Evolutionary conservation across 1,139 yeast genomes (phyloP).

Genomic region (Blastobotrys apis): DNA sequence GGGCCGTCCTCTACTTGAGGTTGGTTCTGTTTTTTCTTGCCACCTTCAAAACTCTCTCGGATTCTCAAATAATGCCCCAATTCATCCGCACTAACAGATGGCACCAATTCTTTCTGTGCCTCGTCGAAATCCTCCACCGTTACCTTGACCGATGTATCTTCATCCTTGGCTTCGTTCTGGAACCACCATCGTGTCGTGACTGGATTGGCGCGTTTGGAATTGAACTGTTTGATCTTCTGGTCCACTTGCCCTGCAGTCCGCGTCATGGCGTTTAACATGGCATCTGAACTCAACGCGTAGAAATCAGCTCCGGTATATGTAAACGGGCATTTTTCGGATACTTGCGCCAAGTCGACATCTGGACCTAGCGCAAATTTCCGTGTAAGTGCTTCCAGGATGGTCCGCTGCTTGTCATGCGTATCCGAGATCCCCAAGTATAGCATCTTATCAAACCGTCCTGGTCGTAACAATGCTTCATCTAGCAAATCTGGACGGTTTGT

Average conservation of each 20-base stretch:
- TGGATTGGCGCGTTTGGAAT: slow-evolving; percentile 39
- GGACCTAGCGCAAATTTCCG: slow-evolving; percentile 65
- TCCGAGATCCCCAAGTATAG: slow-evolving; percentile 89
- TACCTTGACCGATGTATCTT: slow-evolving; percentile 68
- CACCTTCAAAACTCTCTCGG: slow-evolving; percentile 67
- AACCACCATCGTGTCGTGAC: slow-evolving; percentile 86
- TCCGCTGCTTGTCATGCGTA: slow-evolving; percentile 81
- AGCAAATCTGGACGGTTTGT: slow-evolving; percentile 92
- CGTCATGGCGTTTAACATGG: slow-evolving; percentile 94
- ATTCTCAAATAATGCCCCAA: slow-evolving; percentile 73
- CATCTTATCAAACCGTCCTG: slow-evolving; percentile 96
- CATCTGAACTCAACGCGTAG: slow-evolving; percentile 90
- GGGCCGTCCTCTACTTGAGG: not conserved
- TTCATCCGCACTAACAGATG: slow-evolving; percentile 87
- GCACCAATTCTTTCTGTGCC: slow-evolving; percentile 67
- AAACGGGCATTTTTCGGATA: slow-evolving; percentile 75
- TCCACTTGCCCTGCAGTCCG: slow-evolving; percentile 79
- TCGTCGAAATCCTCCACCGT: slow-evolving; percentile 66
- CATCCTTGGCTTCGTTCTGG: slow-evolving; percentile 67
- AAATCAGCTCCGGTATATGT: slow-evolving; percentile 97
- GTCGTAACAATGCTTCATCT: slow-evolving; percentile 90
- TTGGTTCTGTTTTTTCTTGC: slow-evolving; percentile 15
- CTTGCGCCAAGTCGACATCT: slow-evolving; percentile 53
- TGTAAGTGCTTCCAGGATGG: slow-evolving; percentile 82
- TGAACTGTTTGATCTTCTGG: slow-evolving; percentile 52